Percentiles rank a stretch among this genome's conserved stretches.
Evolutionary conservation across 129 eudicot genomes (phyloP).

Genomic region (Flaveria robusta): DNA sequence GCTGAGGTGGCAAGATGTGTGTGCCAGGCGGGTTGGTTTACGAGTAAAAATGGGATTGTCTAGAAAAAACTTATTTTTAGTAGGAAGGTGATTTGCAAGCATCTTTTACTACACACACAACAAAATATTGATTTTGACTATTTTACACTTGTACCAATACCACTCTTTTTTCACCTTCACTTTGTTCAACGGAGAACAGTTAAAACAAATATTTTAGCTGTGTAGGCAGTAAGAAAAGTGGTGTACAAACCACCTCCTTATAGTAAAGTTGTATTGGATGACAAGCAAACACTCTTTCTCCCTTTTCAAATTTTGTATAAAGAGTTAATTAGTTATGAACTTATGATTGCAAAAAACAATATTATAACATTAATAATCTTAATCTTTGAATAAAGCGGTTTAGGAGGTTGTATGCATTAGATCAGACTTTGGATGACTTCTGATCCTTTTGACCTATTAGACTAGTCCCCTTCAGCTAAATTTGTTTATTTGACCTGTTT

Average conservation of each 20-base stretch:
- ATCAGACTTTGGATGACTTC: not conserved
- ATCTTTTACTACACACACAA: not conserved
- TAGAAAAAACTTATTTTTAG: not conserved
- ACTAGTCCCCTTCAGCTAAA: constrained; percentile 13
- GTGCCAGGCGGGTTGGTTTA: not conserved
- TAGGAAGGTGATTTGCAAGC: constrained; percentile 2
- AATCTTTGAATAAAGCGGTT: not conserved
- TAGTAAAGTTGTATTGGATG: constrained; percentile 2
- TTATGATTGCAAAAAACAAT: constrained; percentile 4
- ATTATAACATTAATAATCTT: not conserved
- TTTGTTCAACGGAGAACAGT: not conserved
- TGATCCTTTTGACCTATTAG: not conserved
- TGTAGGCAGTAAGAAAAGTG: not conserved
- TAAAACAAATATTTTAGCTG: not conserved
- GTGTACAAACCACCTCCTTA: not conserved
- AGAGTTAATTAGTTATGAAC: not conserved
- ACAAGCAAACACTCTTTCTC: not conserved
- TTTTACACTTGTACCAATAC: not conserved
- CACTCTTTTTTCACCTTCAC: not conserved
- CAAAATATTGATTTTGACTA: not conserved
- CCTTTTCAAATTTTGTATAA: not conserved
- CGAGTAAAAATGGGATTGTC: not conserved
- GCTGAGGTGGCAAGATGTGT: not conserved
- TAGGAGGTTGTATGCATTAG: constrained; percentile 9
- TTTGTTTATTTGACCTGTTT: not conserved